Percentiles rank a stretch among this genome's conserved stretches.
These are phyloP conservation scores for Ophidiomyces ophidiicola DNA, from an alignment of 2,329 filamentous ascomycete genomes.

Conservation along the genomic window DNA sequence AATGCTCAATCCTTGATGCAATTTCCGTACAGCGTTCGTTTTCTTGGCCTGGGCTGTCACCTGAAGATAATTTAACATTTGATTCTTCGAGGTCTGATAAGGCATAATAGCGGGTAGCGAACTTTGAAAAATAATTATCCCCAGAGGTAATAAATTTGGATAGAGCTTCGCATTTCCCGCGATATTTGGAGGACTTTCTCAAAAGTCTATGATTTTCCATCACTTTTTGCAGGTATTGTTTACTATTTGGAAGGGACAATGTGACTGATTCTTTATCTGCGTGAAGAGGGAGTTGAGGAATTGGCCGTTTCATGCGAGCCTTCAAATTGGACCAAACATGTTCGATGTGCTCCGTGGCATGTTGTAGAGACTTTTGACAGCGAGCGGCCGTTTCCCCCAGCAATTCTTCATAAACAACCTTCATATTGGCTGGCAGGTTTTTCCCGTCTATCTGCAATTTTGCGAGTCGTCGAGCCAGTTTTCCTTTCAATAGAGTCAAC, in stretches of 20 bases:
- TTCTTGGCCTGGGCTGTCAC: constrained; percentile 1
- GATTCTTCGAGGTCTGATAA: constrained; percentile 17
- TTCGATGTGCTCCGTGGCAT: constrained; percentile 24
- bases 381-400: constrained; percentile 21
- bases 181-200: not conserved
- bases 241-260: constrained; percentile 35
- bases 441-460: constrained; percentile 42
- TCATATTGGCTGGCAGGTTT: constrained; percentile 11
- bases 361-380: constrained; percentile 23
- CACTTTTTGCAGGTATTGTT: constrained; percentile 6
- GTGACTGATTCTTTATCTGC: constrained; percentile 25
- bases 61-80: constrained; percentile 12
- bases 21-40: constrained; percentile 23
- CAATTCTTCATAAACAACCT: constrained; percentile 20
- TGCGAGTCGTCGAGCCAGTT: constrained; percentile 45
- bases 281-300: constrained; percentile 33
- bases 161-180: not conserved
- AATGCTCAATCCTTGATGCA: constrained; percentile 25
- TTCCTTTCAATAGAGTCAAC: constrained; percentile 36
- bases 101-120: constrained; percentile 19
- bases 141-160: not conserved
- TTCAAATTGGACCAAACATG: constrained; percentile 35
- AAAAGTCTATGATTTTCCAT: constrained; percentile 1
- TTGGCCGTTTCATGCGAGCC: constrained; percentile 22
- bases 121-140: constrained; percentile 7